These are phyloP conservation scores for Ceratocystis smalleyi DNA, from an alignment of 2,329 filamentous ascomycete genomes.

Conservation along the genomic window DNA sequence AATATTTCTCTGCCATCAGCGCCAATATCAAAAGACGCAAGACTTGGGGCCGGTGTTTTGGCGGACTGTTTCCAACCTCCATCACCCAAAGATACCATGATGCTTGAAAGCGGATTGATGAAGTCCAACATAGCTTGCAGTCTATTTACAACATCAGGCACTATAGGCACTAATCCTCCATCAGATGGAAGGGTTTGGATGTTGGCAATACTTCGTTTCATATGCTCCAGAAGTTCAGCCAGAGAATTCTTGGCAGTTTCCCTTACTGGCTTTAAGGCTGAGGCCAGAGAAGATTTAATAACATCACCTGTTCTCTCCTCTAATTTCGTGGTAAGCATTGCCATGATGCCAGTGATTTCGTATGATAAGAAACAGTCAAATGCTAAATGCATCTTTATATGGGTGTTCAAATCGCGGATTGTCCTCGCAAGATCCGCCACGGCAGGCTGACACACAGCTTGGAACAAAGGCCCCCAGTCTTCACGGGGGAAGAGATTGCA, in stretches of 20 bases:
- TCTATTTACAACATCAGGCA: constrained; percentile 70
- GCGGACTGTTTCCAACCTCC: constrained; percentile 63
- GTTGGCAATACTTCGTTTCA: constrained; percentile 49
- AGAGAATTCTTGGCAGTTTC: constrained; percentile 85
- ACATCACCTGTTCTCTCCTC: constrained; percentile 66
- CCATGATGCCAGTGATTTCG: constrained; percentile 84
- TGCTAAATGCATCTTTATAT: constrained; percentile 70
- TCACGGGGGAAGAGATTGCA: constrained; percentile 72
- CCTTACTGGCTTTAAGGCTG: constrained; percentile 73
- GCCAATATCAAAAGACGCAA: constrained; percentile 70
- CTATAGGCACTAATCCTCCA: constrained; percentile 61
- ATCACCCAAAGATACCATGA: constrained; percentile 83
- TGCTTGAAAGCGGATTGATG: constrained; percentile 67
- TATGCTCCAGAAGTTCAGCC: constrained; percentile 69
- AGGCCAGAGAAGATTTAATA: constrained; percentile 65
- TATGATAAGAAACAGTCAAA: constrained; percentile 93
- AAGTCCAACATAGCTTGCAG: constrained; percentile 79
- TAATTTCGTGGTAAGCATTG: constrained; percentile 59
- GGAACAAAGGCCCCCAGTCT: constrained; percentile 68
- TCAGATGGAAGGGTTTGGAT: constrained; percentile 60
- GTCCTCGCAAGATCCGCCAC: constrained; percentile 74
- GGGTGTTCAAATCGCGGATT: constrained; percentile 71
- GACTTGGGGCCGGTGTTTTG: constrained; percentile 43
- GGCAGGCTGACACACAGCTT: constrained; percentile 60
- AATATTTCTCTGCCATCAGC: constrained; percentile 82